Conservation (phyloP, 805 yeast genomes). For the Candida ponderosae region DNA sequence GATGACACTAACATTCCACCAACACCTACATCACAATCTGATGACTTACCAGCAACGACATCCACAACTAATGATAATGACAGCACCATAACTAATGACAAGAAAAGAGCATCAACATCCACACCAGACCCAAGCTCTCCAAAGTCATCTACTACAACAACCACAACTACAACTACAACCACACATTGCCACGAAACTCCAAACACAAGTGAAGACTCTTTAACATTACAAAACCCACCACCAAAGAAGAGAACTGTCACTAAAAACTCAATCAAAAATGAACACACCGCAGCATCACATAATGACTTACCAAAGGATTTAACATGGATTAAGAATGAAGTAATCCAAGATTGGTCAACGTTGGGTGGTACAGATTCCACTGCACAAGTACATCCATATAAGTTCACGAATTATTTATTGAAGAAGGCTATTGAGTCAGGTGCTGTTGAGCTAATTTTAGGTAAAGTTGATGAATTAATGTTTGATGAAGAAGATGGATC, state of each 20-base stretch:
- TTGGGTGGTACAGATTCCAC: conserved; percentile 83
- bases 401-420: conserved; percentile 78
- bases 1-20: conserved; percentile 7
- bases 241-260: conserved; percentile 28
- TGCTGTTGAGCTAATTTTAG: conserved; percentile 75
- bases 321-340: conserved; percentile 64
- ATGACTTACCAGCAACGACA: no score
- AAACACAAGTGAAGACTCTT: conserved; percentile 6
- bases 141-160: not conserved
- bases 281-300: conserved; percentile 8
- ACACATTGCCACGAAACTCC: conserved; percentile 5
- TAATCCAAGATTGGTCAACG: conserved; percentile 67
- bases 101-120: no score
- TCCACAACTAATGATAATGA: conserved; percentile 2
- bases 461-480: conserved; percentile 67
- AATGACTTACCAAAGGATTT: conserved; percentile 50
- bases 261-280: conserved; percentile 24
- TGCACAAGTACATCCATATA: conserved; percentile 95
- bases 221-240: conserved; percentile 8
- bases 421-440: conserved; percentile 77
- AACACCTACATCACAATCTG: conserved; percentile 2
- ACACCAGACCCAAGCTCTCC: no score
- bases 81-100: not conserved
- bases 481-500: conserved; percentile 56
- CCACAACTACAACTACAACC: conserved; percentile 1